Evolutionary conservation across 75 land plant genomes (phyloP).

Genomic region (Isoetes taiwanensis): DNA sequence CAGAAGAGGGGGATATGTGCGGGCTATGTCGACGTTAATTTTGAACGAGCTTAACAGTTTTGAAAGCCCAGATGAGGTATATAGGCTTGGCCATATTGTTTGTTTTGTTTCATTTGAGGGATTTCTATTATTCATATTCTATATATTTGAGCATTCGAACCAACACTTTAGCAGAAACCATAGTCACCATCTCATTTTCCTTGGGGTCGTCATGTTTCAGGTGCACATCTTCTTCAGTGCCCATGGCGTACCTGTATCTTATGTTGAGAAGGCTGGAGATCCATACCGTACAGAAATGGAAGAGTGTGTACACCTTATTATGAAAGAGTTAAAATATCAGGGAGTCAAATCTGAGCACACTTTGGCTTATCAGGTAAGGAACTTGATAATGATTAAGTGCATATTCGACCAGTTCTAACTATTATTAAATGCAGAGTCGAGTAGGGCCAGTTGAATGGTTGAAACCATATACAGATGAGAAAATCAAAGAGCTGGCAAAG

Average conservation of each 20-base stretch:
- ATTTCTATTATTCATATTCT: too few relatives aligned
- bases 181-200: too few relatives aligned
- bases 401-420: not conserved
- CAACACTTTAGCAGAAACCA: too few relatives aligned
- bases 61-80: constrained; percentile 42
- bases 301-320: not conserved
- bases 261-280: constrained; percentile 4
- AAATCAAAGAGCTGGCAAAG: not conserved
- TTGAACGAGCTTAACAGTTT: constrained; percentile 44
- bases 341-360: constrained; percentile 1
- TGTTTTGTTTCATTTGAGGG: constrained; percentile 3
- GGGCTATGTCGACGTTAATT: constrained; percentile 71
- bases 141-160: too few relatives aligned
- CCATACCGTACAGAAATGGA: not conserved
- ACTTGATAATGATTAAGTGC: not conserved
- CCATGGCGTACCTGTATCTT: not conserved
- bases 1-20: constrained; percentile 65
- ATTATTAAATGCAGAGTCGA: not conserved
- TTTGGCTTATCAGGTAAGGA: constrained; percentile 4
- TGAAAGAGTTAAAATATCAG: not conserved
- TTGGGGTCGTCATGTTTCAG: not conserved
- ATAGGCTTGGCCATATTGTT: not conserved
- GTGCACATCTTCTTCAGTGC: constrained; percentile 7
- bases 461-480: constrained; percentile 4
- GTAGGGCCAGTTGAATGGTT: constrained; percentile 5